Evolutionary conservation across 306 rosid species (phyloP).

Genomic region (Gynostemma pentaphyllum): DNA sequence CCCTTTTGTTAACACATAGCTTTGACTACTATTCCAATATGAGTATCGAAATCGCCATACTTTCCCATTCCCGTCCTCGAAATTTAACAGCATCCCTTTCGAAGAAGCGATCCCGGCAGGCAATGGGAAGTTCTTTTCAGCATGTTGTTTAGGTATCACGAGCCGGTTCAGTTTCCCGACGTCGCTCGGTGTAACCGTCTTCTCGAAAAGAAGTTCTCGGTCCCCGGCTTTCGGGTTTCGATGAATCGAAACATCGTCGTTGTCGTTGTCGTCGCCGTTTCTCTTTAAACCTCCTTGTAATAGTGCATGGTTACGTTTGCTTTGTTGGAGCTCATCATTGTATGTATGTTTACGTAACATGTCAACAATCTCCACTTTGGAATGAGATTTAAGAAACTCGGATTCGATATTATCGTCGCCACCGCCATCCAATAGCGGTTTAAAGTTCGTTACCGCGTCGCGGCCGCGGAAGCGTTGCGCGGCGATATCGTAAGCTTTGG

Average conservation of each 20-base stretch:
- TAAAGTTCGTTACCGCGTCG: constrained; percentile 20
- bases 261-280: background rate
- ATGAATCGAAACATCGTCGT: background rate
- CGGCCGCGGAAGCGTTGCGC: constrained; percentile 24
- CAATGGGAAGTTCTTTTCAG: constrained; percentile 30
- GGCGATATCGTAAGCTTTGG: constrained; percentile 33
- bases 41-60: constrained; percentile 35
- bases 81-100: constrained; percentile 19
- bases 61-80: constrained; percentile 23
- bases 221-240: background rate
- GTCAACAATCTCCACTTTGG: constrained; percentile 35
- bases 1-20: constrained; percentile 34
- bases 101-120: background rate
- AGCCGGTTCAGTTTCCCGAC: constrained; percentile 33
- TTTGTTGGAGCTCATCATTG: constrained; percentile 21
- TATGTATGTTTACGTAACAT: constrained; percentile 36
- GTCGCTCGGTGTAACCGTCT: constrained; percentile 35
- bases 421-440: background rate
- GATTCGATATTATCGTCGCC: background rate
- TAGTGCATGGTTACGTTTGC: constrained; percentile 1
- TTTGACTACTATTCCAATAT: constrained; percentile 37
- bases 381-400: constrained; percentile 25
- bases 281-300: background rate
- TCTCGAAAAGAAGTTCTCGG: constrained; percentile 25
- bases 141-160: constrained; percentile 33